phyloP scores from a whole-genome alignment of 2,329 filamentous ascomycete genomes.

The Shiraia bambusicola region DNA sequence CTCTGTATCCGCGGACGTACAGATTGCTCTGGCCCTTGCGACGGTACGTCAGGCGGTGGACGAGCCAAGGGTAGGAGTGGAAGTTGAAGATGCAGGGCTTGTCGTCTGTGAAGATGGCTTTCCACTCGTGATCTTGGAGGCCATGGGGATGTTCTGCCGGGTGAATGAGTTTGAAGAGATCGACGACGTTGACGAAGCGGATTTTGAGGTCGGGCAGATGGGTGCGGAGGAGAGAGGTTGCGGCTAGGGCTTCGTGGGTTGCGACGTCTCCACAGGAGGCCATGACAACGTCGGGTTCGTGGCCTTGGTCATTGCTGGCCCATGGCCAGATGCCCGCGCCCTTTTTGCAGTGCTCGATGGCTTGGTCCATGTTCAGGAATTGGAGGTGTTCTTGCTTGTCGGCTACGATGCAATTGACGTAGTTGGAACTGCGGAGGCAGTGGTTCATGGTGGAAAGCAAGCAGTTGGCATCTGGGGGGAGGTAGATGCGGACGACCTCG shows the following conservation, averaged over 20 bases:
- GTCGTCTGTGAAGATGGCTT: constrained; percentile 69
- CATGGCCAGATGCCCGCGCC: constrained; percentile 77
- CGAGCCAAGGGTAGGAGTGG: constrained; percentile 79
- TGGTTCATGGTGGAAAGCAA: constrained; percentile 75
- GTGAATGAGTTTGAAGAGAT: constrained; percentile 77
- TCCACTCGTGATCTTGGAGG: constrained; percentile 60
- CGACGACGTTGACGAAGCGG: constrained; percentile 77
- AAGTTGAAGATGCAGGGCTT: constrained; percentile 80
- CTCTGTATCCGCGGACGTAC: constrained; percentile 75
- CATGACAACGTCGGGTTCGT: constrained; percentile 74
- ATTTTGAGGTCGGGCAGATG: constrained; percentile 72
- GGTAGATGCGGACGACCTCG: constrained; percentile 77
- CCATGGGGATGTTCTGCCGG: constrained; percentile 72
- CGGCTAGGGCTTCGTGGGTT: constrained; percentile 73
- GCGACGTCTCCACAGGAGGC: constrained; percentile 73
- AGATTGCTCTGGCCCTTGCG: constrained; percentile 67
- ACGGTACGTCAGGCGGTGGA: constrained; percentile 76
- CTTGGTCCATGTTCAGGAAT: constrained; percentile 71
- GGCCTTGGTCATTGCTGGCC: constrained; percentile 69
- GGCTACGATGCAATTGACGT: constrained; percentile 78
- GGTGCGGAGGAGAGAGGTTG: constrained; percentile 70
- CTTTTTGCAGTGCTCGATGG: constrained; percentile 75
- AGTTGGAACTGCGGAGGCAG: constrained; percentile 71
- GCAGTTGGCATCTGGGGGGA: constrained; percentile 78
- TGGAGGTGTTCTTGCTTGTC: constrained; percentile 80